Evolutionary conservation across 1,284 basidiomycete genomes (phyloP).

Genomic region (Sanghuangporus sanghuang): DNA sequence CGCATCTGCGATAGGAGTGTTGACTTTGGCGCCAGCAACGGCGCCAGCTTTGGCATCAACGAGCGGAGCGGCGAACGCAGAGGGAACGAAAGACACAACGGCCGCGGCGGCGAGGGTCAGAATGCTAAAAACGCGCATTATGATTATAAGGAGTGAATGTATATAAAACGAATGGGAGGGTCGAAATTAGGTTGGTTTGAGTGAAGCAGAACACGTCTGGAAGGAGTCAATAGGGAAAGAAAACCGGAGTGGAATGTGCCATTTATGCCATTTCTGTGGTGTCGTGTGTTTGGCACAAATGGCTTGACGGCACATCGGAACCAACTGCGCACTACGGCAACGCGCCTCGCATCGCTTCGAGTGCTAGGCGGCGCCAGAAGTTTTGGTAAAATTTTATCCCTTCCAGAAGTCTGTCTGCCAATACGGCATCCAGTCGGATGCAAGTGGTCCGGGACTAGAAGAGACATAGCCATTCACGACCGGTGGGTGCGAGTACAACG

Average conservation of each 20-base stretch:
- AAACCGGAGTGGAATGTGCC: neutral
- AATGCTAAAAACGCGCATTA: neutral
- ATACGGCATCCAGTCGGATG: neutral
- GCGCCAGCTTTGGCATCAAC: neutral
- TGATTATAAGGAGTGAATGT: neutral
- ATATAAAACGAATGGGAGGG: slow-evolving; percentile 6
- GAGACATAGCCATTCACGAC: neutral
- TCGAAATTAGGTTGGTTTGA: neutral
- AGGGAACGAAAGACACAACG: neutral
- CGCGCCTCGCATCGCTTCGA: neutral
- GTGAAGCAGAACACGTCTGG: neutral
- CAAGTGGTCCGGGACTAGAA: neutral
- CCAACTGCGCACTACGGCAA: neutral
- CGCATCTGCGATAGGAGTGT: neutral
- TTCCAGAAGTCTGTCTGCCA: neutral
- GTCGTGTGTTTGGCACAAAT: neutral
- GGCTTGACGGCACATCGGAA: neutral
- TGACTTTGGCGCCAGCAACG: neutral
- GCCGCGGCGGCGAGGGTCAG: slow-evolving; percentile 1
- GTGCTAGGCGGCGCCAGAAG: neutral
- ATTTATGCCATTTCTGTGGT: neutral
- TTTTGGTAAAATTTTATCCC: neutral
- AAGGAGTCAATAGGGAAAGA: neutral
- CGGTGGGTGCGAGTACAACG: too few relatives aligned
- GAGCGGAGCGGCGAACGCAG: neutral